A percentile compares a stretch with the other conserved stretches of the same genome.
phyloP scores from a whole-genome alignment of 1,284 basidiomycete species.

The Laetiporus sulphureus region DNA sequence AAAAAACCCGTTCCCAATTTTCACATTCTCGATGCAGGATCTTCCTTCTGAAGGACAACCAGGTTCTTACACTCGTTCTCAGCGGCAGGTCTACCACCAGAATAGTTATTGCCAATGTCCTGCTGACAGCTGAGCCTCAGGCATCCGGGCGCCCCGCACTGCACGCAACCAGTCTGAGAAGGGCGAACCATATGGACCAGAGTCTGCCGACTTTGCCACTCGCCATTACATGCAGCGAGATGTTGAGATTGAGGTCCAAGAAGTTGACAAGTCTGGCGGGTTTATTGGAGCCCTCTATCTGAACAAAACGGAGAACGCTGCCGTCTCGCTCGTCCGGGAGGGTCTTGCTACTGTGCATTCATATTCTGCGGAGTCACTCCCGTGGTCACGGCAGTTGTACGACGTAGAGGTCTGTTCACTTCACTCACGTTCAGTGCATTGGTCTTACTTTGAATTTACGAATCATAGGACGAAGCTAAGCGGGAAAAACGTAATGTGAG shows the following conservation, averaged over 20 bases:
- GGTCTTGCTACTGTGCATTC: slow-evolving; percentile 84
- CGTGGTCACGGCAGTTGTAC: slow-evolving; percentile 75
- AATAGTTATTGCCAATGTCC: slow-evolving; percentile 5
- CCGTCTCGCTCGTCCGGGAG: slow-evolving; percentile 77
- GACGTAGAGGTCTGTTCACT: slow-evolving; percentile 66
- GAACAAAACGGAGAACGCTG: slow-evolving; percentile 80
- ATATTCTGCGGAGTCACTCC: slow-evolving; percentile 78
- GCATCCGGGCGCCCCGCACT: slow-evolving; percentile 79
- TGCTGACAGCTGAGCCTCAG: slow-evolving; percentile 28
- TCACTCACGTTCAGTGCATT: not conserved
- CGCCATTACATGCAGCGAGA: slow-evolving; percentile 90
- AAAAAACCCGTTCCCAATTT: not conserved
- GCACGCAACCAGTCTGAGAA: slow-evolving; percentile 81
- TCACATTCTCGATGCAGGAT: slow-evolving; percentile 42
- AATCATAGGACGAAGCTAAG: slow-evolving; percentile 69
- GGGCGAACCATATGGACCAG: slow-evolving; percentile 82
- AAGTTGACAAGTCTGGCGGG: slow-evolving; percentile 90
- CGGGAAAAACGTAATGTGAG: slow-evolving; percentile 69
- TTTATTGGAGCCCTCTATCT: slow-evolving; percentile 89
- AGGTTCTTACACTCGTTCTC: slow-evolving; percentile 84
- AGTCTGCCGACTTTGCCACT: slow-evolving; percentile 79
- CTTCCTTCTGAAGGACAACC: slow-evolving; percentile 86
- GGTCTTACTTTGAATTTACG: no score
- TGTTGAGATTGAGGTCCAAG: slow-evolving; percentile 87
- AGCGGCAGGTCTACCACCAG: slow-evolving; percentile 44